Base-by-base conservation (phyloP, 2,329 filamentous ascomycete genomes). In the Botrytis fabae region DNA sequence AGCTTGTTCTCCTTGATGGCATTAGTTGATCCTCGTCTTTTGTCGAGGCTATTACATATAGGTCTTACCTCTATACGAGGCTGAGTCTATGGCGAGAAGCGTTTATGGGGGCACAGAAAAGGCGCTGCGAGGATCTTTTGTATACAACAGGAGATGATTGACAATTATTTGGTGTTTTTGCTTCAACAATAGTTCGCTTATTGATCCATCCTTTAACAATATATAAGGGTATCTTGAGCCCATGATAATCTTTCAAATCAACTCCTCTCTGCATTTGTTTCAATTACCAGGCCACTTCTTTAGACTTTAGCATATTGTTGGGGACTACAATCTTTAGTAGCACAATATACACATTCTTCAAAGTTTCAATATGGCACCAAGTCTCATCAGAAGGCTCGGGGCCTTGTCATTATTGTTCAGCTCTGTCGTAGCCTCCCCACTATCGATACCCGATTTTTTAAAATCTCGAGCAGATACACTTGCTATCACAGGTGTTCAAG, bases 401-500 rank as follows among this genome's bases (percentile, higher is more conserved):
- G 61, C 48, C 44, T 54, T 71, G 7, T 44, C 32, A 16, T 38
- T 62, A 22, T 14, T 72, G 35, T 20, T 61, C 28, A n/a, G 48
- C 32, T 72, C 70, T n/a, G 9, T 40, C 28, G 48, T 60, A 10
- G 70, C 48, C 12, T 72, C 70, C 4, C 70, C 70, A 1, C 28
- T 70, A 25, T 70, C 57, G 22, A 62, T 62, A 4, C 7, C 38
- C n/a, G 54, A 61, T 28, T 14, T 25, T 44, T 48, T 73, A 35
- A n/a, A 73, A 2, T 22, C 57, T 22, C 40, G 66, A 64, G 68
- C 46, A 54, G 35, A 9, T 8, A 73, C 68, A 22, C 70, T 65
- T 61, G 44, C 72, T 40, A 71, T 73, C 28, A 70, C 66, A 32
- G 72, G 72, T 48, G 46, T 65, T 64, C 35, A 59, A 22, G 54